Percentiles rank a stretch among this genome's conserved stretches.
These are phyloP conservation scores for Lachancea sp. DNA, from an alignment of 805 yeast genomes.

Conservation along the genomic window DNA sequence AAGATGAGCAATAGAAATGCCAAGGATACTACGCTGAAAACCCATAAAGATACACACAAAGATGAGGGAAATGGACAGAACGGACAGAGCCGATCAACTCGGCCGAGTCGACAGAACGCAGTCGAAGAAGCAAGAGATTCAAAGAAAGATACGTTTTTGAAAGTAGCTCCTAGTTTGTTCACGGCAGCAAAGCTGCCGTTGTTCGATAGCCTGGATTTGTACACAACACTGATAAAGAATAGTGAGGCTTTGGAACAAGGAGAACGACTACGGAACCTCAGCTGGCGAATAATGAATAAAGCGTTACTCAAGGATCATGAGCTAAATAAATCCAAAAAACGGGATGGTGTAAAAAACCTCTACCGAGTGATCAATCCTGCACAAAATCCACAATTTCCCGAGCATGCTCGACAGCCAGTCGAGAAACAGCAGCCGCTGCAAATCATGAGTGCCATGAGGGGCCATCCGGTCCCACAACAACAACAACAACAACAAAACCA, in stretches of 20 bases:
- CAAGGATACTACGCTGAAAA: neutral
- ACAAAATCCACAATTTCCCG: neutral
- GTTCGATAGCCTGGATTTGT: constrained; percentile 29
- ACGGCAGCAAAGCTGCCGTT: constrained; percentile 27
- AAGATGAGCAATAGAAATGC: neutral
- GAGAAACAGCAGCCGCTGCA: constrained; percentile 7
- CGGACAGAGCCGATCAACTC: too few species aligned
- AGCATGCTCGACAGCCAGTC: neutral
- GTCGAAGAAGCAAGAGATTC: neutral
- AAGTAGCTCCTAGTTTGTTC: constrained; percentile 30
- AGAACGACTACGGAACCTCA: constrained; percentile 28
- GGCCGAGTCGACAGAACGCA: too few species aligned
- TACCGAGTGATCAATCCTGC: constrained; percentile 26
- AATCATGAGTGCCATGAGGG: constrained; percentile 4
- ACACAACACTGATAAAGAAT: constrained; percentile 24
- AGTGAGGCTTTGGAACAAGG: constrained; percentile 28
- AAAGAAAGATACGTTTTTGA: constrained; percentile 16
- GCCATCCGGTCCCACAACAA: neutral
- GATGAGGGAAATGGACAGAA: neutral
- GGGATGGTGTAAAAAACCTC: constrained; percentile 32
- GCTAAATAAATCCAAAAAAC: constrained; percentile 27
- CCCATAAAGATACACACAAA: neutral
- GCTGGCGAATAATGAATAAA: constrained; percentile 32
- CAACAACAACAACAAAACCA: neutral
- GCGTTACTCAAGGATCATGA: constrained; percentile 22